A percentile compares a stretch with the other conserved stretches of the same genome.
These are phyloP conservation scores for Phlebiopsis gigantea DNA, from an alignment of 768 basidiomycete genomes.

Conservation along the genomic window DNA sequence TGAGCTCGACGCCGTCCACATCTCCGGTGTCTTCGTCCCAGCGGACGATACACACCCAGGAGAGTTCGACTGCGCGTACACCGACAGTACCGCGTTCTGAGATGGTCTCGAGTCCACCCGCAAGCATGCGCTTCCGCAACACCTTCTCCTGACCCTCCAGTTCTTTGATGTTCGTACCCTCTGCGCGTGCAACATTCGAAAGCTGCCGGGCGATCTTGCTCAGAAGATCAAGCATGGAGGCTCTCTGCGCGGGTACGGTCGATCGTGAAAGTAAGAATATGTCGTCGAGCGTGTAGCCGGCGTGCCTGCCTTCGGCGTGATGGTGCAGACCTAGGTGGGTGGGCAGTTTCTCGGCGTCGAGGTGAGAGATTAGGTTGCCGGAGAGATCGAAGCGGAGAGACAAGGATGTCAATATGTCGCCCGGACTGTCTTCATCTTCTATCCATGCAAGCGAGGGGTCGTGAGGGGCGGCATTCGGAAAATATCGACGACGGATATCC, in stretches of 20 bases:
- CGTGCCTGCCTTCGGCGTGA: conserved; percentile 73
- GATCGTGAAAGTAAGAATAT: conserved; percentile 76
- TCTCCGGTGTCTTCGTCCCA: conserved; percentile 42
- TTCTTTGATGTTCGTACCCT: conserved; percentile 26
- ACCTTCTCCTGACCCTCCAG: conserved; percentile 33
- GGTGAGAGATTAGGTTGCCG: conserved; percentile 59
- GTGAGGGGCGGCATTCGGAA: conserved; percentile 62
- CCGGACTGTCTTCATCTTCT: conserved; percentile 21
- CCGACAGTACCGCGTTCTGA: conserved; percentile 62
- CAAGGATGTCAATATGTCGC: conserved; percentile 18
- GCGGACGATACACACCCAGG: conserved; percentile 71
- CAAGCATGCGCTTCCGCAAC: conserved; percentile 58
- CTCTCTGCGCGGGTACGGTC: conserved; percentile 78
- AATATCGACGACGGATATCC: conserved; percentile 78
- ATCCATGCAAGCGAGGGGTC: conserved; percentile 86
- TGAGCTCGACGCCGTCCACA: conserved; percentile 44
- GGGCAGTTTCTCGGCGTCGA: conserved; percentile 55
- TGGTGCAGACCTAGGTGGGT: conserved; percentile 89
- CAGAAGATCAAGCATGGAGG: conserved; percentile 74
- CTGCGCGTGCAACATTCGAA: conserved; percentile 12
- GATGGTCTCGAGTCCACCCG: conserved; percentile 62
- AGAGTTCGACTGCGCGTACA: conserved; percentile 59
- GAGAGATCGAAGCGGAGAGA: conserved; percentile 61
- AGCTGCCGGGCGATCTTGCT: conserved; percentile 45
- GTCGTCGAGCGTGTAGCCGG: conserved; percentile 88